Conservation (phyloP, 2,329 filamentous ascomycete genomes). For the Pseudonectria foliicola region DNA sequence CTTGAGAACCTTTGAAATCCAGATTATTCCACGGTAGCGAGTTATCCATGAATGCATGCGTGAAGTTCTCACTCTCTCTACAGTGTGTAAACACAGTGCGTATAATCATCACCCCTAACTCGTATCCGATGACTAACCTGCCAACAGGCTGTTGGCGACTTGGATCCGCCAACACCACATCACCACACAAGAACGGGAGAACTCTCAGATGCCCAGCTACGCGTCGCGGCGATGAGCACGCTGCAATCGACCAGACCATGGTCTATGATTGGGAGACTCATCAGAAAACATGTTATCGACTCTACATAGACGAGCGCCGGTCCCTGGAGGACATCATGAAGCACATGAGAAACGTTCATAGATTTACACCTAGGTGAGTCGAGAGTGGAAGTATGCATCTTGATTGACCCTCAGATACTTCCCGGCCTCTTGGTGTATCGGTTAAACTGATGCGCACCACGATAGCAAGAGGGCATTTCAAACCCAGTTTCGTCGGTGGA, state of each 20-base stretch:
- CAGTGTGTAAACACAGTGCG: no score
- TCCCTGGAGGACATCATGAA: conserved; percentile 68
- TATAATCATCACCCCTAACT: no score
- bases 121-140: no score
- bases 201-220: not conserved
- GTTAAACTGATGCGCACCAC: conserved; percentile 11
- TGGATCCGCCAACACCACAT: not conserved
- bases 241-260: conserved; percentile 27
- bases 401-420: not conserved
- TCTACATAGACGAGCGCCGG: conserved; percentile 72
- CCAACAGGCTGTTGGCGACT: not conserved
- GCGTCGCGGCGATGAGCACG: conserved; percentile 6
- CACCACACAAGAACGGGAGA: not conserved
- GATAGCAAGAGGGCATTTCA: conserved; percentile 68
- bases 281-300: conserved; percentile 39
- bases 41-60: no score
- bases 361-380: conserved; percentile 66
- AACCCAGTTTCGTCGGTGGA: conserved; percentile 70
- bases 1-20: no score
- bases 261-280: conserved; percentile 41
- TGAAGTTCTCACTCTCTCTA: no score
- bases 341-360: conserved; percentile 56
- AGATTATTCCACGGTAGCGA: no score
- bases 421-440: not conserved
- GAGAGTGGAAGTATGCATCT: not conserved